Evolutionary conservation across 148 eudicot species (phyloP).

Genomic region (Silene uniflora): DNA sequence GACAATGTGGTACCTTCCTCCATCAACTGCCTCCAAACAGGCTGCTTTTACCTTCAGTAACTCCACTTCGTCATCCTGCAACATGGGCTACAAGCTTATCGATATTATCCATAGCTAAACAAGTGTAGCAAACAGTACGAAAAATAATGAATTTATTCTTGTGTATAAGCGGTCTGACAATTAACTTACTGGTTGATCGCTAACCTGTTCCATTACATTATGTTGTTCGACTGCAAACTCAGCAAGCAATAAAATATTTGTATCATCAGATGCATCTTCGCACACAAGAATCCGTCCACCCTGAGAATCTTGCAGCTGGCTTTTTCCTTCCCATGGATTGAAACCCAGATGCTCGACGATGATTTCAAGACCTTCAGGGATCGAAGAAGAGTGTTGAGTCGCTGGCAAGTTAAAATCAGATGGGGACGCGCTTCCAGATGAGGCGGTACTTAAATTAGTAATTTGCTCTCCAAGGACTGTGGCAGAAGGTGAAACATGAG

Average conservation of each 20-base stretch:
- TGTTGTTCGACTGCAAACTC: slow-evolving; percentile 32
- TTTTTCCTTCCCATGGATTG: slow-evolving; percentile 24
- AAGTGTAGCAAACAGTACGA: too few species aligned
- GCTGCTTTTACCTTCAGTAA: slow-evolving; percentile 15
- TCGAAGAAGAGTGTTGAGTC: background rate
- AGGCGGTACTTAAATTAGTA: background rate
- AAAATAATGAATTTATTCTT: too few species aligned
- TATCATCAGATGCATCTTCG: slow-evolving; percentile 22
- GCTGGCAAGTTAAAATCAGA: too few species aligned
- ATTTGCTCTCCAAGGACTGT: too few species aligned
- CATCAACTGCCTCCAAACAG: slow-evolving; percentile 26
- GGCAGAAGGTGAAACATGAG: background rate
- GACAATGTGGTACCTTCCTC: slow-evolving; percentile 32
- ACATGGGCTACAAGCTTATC: background rate
- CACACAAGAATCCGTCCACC: slow-evolving; percentile 6
- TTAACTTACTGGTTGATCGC: background rate
- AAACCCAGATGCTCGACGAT: slow-evolving; percentile 21
- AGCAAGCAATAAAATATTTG: slow-evolving; percentile 20
- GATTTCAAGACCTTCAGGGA: slow-evolving; percentile 21
- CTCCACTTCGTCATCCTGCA: slow-evolving; percentile 8
- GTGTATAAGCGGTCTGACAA: background rate
- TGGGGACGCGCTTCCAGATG: background rate
- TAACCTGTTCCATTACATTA: slow-evolving; percentile 22
- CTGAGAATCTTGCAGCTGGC: background rate
- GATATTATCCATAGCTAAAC: background rate